Percentiles rank a stretch among this genome's conserved stretches.
Evolutionary conservation across 805 yeast genomes (phyloP).

Genomic region (Kazachstania martiniae): DNA sequence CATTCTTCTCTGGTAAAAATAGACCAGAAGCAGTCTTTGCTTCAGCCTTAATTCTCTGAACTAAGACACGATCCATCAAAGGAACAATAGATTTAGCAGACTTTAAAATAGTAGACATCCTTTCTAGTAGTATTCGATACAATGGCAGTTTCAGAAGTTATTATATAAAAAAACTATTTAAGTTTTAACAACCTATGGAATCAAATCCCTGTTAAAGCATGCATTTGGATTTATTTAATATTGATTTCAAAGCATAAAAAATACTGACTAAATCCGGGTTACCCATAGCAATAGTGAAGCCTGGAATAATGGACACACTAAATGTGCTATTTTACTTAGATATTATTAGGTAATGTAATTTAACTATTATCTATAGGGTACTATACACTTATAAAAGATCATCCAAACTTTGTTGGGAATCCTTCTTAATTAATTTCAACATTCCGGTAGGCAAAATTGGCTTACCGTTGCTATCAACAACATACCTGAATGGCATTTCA

Average conservation of each 20-base stretch:
- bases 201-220: no score
- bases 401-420: constrained; percentile 73
- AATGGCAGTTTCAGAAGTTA: no score
- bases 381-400: constrained; percentile 35
- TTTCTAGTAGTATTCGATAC: background rate
- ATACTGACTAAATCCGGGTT: no score
- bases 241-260: no score
- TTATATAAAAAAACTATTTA: no score
- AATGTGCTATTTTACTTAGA: no score
- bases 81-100: constrained; percentile 85
- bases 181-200: no score
- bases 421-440: constrained; percentile 75
- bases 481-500: constrained; percentile 95
- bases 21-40: constrained; percentile 88
- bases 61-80: constrained; percentile 89
- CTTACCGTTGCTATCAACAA: constrained; percentile 41
- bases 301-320: no score
- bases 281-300: no score
- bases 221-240: no score
- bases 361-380: no score
- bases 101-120: constrained; percentile 52
- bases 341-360: no score
- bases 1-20: constrained; percentile 92
- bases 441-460: constrained; percentile 91
- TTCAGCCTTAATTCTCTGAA: constrained; percentile 87